Percentiles rank a stretch among this genome's conserved stretches.
These are phyloP conservation scores for Cymbopogon citratus DNA, from an alignment of 176 grass and related monocot species.

Conservation along the genomic window DNA sequence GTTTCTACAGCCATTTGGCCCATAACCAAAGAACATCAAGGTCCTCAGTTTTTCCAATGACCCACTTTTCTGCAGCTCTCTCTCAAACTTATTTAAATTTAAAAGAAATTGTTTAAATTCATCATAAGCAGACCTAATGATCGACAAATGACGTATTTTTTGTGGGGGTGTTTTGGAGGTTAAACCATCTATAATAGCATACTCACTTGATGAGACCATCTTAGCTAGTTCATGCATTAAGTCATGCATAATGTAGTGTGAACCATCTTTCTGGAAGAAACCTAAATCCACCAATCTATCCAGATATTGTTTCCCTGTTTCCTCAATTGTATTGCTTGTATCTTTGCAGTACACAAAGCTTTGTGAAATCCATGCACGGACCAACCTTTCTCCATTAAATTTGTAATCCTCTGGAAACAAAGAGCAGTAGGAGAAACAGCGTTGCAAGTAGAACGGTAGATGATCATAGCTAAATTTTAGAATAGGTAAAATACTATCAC, in stretches of 20 bases:
- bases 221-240: conserved; percentile 42
- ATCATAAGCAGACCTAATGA: background rate
- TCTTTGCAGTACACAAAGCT: too few species aligned
- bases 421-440: too few species aligned
- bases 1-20: too few species aligned
- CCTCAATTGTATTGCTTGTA: conserved; percentile 19
- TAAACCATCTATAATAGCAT: background rate
- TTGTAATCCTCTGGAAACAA: too few species aligned
- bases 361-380: too few species aligned
- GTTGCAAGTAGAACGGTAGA: too few species aligned
- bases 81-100: background rate
- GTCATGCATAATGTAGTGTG: background rate
- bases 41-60: conserved; percentile 25
- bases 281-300: conserved; percentile 14
- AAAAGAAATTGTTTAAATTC: too few species aligned
- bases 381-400: too few species aligned
- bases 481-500: too few species aligned
- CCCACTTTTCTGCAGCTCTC: background rate
- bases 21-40: conserved; percentile 7
- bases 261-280: conserved; percentile 9
- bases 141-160: conserved; percentile 1
- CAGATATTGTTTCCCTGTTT: conserved; percentile 6
- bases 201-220: background rate
- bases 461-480: too few species aligned
- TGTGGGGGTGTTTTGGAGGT: too few species aligned